Evolutionary conservation across 148 eudicot genomes (phyloP), one percentile per base, ranked within the genome.

Genomic region (Silene latifolia): DNA sequence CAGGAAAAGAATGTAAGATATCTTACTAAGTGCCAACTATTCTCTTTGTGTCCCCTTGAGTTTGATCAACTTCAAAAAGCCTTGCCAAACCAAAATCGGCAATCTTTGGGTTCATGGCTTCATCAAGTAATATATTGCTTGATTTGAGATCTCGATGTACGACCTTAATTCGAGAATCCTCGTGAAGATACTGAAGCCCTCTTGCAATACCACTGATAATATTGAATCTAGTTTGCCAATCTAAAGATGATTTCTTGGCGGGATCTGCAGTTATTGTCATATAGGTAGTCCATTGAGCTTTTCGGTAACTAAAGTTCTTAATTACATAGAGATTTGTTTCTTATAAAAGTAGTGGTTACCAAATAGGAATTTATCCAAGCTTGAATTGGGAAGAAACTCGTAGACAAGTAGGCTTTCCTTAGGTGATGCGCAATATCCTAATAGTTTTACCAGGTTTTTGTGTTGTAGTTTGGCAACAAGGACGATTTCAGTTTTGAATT

Each of bases 41-140:
- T 70, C 73, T 51, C 10, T 70, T 70, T 4, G 73, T 70, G 61
- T 70, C 73, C 5, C 73, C 73, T 17, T 70, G 73, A 51, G 73
- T 70, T 70, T 70, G 73, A 70, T 70, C 73, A 7, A 70, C 73
- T 24, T 25, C 73, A 53, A 70, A 70, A 15, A 70, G 73, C 29
- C 73, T 70, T 23, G 73, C 73, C 73, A 70, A 24, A 20, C 73
- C 73, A 27, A 70, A 70, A 70, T 70, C 73, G 6, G 73, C 73
- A 13, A 70, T 53, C 61, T 53, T 70, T 15, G 73, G 73, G n/a
- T 53, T 70, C 73, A 70, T 70, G 0, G 44, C 73, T 70, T 70
- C 61, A 70, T 70, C 73, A 54, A 70, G 73, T 17, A 70, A 27
- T 24, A 70, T 70, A 11, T 70, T 70, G 39, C 73, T 70, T 27